A percentile compares a stretch with the other conserved stretches of the same genome.
Conservation (phyloP, 1,284 basidiomycete genomes). For the Marasmius sp. region DNA sequence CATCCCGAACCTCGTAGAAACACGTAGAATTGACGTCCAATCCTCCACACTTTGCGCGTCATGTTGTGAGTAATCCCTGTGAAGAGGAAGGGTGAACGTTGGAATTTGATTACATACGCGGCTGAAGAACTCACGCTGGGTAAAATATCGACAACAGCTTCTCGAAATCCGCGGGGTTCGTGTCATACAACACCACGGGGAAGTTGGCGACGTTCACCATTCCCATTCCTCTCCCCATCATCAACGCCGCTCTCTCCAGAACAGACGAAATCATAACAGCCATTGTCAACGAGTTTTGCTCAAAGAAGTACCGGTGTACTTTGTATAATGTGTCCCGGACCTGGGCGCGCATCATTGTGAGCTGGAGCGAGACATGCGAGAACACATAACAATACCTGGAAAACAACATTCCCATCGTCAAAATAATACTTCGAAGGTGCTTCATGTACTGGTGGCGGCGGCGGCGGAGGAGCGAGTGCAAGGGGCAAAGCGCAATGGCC, state of each 20-base stretch:
- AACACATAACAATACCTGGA: background rate
- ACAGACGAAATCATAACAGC: background rate
- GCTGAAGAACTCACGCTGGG: slow-evolving; percentile 5
- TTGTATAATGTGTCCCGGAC: slow-evolving; percentile 3
- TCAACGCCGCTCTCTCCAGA: background rate
- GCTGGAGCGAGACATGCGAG: background rate
- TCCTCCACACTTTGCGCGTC: slow-evolving; percentile 8
- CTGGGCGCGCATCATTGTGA: background rate
- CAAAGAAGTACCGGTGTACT: slow-evolving; percentile 10
- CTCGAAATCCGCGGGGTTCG: slow-evolving; percentile 6
- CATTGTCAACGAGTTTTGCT: background rate
- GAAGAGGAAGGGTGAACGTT: background rate
- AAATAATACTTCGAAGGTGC: background rate
- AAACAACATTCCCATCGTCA: background rate
- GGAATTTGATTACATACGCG: background rate
- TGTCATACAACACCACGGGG: background rate
- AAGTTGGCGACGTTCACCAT: background rate
- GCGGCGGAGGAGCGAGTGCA: background rate
- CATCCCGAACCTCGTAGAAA: slow-evolving; percentile 1
- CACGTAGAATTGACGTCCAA: slow-evolving; percentile 8
- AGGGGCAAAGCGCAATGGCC: background rate
- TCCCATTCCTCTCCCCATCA: background rate
- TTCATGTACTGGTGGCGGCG: background rate
- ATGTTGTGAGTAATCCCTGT: slow-evolving; percentile 2
- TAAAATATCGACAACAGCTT: slow-evolving; percentile 10